A percentile compares a stretch with the other conserved stretches of the same genome.
Conservation (phyloP, 306 rosid species). For the Malus asiatica region DNA sequence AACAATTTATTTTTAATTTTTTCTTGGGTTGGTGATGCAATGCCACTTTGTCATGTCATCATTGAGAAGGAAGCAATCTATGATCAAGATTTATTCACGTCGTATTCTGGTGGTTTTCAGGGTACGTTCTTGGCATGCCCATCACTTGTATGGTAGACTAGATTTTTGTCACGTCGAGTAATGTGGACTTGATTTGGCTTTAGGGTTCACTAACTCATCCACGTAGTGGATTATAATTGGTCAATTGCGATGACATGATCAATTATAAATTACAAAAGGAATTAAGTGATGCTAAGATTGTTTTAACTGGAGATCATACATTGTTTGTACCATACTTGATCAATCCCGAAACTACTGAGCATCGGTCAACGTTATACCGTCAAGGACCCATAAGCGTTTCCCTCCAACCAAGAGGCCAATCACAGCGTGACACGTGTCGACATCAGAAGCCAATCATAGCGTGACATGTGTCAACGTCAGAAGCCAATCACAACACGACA, state of each 20-base stretch:
- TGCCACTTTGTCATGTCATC: slow-evolving; percentile 24
- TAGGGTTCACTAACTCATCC: neutral
- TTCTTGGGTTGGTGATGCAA: slow-evolving; percentile 13
- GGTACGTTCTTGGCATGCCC: neutral
- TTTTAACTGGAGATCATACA: neutral
- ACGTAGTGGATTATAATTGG: slow-evolving; percentile 9
- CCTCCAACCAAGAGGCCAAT: too few relatives aligned
- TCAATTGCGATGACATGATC: neutral
- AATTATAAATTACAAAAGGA: neutral
- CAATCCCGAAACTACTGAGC: too few relatives aligned
- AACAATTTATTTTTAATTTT: neutral
- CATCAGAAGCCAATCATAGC: too few relatives aligned
- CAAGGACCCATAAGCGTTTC: too few relatives aligned
- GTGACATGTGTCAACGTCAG: too few relatives aligned
- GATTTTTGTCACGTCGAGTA: neutral
- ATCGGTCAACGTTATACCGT: too few relatives aligned
- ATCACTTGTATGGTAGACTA: slow-evolving; percentile 10
- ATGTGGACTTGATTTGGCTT: slow-evolving; percentile 18
- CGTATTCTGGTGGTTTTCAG: neutral
- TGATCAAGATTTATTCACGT: neutral
- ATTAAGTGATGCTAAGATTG: neutral
- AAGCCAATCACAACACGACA: too few relatives aligned
- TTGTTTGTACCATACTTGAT: too few relatives aligned
- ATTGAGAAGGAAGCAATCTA: slow-evolving; percentile 10
- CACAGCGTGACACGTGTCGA: too few relatives aligned